Percentiles rank a stretch among this genome's conserved stretches.
phyloP scores from a whole-genome alignment of 345 rosid species.

The Turnera subulata region DNA sequence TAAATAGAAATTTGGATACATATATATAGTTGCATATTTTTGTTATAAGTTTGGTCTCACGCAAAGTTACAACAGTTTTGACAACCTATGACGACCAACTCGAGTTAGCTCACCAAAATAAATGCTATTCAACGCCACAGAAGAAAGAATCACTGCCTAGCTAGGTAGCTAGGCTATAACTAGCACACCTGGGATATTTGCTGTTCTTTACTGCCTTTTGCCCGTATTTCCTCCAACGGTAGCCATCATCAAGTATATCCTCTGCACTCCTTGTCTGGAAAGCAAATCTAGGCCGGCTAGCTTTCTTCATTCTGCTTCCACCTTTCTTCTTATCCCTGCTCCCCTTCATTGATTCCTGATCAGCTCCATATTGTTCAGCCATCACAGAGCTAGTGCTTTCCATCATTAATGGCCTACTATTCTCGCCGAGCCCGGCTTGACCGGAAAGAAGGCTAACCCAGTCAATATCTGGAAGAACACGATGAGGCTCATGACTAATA shows the following conservation, averaged over 20 bases:
- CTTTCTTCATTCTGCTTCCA: slow-evolving; percentile 33
- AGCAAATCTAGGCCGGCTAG: slow-evolving; percentile 44
- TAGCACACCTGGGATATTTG: slow-evolving; percentile 51
- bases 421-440: slow-evolving; percentile 18
- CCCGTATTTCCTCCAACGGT: slow-evolving; percentile 70
- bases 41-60: too few species aligned
- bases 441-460: slow-evolving; percentile 50
- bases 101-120: too few species aligned
- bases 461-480: slow-evolving; percentile 32
- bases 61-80: too few species aligned
- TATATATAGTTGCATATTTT: too few species aligned
- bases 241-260: slow-evolving; percentile 76
- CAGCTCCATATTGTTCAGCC: slow-evolving; percentile 23
- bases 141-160: too few species aligned
- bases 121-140: too few species aligned
- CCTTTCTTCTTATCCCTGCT: slow-evolving; percentile 29
- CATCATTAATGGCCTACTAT: slow-evolving; percentile 8
- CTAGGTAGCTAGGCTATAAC: too few species aligned
- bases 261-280: slow-evolving; percentile 65
- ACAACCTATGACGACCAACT: too few species aligned
- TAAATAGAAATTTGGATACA: too few species aligned
- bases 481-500: slow-evolving; percentile 28
- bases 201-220: slow-evolving; percentile 69
- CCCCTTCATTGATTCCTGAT: slow-evolving; percentile 15
- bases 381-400: slow-evolving; percentile 11